Base-by-base conservation (phyloP, 75 land plant genomes). In the Gnetum montanum region DNA sequence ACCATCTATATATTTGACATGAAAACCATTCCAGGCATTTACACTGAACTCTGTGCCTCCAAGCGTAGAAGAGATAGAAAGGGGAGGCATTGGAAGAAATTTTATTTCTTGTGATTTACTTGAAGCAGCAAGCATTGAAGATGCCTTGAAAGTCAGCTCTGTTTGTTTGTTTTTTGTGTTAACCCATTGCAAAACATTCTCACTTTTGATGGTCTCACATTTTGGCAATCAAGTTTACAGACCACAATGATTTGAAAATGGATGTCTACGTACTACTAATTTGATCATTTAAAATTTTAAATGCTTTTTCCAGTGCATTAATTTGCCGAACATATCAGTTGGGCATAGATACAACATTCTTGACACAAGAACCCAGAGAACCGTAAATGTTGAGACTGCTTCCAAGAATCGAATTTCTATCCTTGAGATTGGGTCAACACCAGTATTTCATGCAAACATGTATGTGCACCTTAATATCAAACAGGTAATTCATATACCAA, bases 401-500 rank as follows among this genome's bases (percentile, higher is more conserved):
- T 92, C 97, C 11, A 79, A 71, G 40, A 70, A 73, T 16, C 67
- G 89, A 18, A 46, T 68, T 48, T 87, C 90, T 22, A 58, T 79
- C 23, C 49, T 43, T 22, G 84, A 88, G 46, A 56, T 88, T 33
- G 80, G 78, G 1, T 46, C 56, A 47, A 43, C 36, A 30, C 94
- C 95, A 30, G 81, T 84, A 72, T 92, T 92, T 62, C 97, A 92
- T 84, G 97, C 97, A 23, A 92, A 92, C 46, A 92, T 91, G 97
- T 91, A 91, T 64, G 50, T 81, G 49, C 88, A 86, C 59, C 87
- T 91, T 46, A 54, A 78, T 16, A 78, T 91, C 1, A 27, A 58
- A 25, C 97, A 91, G 88, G 97, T 84, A 74, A 37, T 41, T 16
- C 58, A 16, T 28, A 53, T 60, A 53, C 35, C 12, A 53, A 19